Percentiles rank a stretch among this genome's conserved stretches.
phyloP scores from a whole-genome alignment of 129 eudicot species.

The Logfia minima region DNA sequence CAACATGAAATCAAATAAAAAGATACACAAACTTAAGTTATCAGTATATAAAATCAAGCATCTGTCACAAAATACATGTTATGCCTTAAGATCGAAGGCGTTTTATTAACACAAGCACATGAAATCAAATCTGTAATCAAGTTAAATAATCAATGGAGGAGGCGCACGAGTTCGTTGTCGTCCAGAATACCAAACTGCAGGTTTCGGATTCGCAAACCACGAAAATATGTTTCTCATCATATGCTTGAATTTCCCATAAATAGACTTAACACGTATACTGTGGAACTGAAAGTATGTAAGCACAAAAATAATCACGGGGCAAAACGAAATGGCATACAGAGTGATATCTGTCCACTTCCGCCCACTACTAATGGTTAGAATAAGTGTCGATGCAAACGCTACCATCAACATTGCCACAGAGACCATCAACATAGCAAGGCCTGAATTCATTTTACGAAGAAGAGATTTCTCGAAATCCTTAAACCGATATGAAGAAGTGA shows the following conservation, averaged over 20 bases:
- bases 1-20: no score
- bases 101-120: background rate
- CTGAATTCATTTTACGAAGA: constrained; percentile 22
- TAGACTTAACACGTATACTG: background rate
- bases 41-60: no score
- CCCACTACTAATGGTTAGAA: constrained; percentile 34
- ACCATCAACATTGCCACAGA: constrained; percentile 43
- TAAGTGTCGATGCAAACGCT: constrained; percentile 42
- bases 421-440: constrained; percentile 29
- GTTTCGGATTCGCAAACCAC: background rate
- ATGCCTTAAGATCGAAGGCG: no score
- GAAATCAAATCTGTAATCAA: background rate
- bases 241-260: background rate
- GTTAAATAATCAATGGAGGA: constrained; percentile 1
- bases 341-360: constrained; percentile 35
- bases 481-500: constrained; percentile 39
- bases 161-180: background rate
- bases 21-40: no score
- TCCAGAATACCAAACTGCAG: constrained; percentile 19
- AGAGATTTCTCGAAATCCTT: constrained; percentile 31
- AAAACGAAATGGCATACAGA: constrained; percentile 35
- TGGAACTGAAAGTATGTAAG: background rate
- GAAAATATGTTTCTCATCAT: background rate
- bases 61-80: no score
- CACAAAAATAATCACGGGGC: constrained; percentile 34